Conservation (phyloP, 1,284 basidiomycete species). For the Apiotrichum gracile region DNA sequence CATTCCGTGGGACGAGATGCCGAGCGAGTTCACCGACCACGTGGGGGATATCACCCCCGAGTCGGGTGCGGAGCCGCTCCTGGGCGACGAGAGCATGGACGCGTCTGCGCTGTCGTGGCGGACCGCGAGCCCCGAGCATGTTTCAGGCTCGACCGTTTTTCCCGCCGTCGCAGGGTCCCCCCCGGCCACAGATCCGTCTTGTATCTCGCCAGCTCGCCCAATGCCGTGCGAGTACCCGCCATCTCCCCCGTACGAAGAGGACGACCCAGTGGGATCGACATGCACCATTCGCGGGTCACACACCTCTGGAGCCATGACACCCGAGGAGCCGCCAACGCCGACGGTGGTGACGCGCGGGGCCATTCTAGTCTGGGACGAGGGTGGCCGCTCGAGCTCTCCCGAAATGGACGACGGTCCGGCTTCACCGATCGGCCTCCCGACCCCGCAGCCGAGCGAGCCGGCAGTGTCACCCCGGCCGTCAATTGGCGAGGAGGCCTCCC, state of each 20-base stretch:
- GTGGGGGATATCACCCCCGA: conserved; percentile 20
- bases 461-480: neutral
- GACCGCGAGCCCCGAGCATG: neutral
- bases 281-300: neutral
- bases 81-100: no score
- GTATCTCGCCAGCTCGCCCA: neutral
- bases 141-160: no score
- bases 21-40: conserved; percentile 24
- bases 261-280: neutral
- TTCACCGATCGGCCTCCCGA: neutral
- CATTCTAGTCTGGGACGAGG: no score
- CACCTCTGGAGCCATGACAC: neutral
- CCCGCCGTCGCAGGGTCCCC: no score
- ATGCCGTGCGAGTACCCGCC: conserved; percentile 2
- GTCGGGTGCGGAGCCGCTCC: neutral
- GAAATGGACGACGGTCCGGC: neutral
- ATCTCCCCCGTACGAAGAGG: neutral
- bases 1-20: neutral
- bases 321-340: neutral
- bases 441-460: no score
- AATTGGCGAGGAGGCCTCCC: no score
- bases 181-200: neutral
- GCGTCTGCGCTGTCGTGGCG: neutral
- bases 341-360: no score
- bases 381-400: neutral